Percentiles rank a stretch among this genome's conserved stretches.
Evolutionary conservation across 257 asterid species (phyloP).

Genomic region (Eustoma russellianum): DNA sequence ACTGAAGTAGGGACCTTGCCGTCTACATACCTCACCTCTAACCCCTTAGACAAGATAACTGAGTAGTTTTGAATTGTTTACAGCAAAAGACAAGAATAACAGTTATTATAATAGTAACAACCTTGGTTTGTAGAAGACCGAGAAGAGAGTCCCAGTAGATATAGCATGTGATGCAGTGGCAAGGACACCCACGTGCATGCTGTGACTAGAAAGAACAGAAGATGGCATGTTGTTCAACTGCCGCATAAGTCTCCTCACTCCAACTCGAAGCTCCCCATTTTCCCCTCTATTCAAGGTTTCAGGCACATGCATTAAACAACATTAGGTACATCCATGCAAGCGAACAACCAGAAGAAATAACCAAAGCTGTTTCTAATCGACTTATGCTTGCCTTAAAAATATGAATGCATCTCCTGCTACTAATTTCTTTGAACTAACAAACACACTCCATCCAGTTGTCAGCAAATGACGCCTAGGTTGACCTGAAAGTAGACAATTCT

Average conservation of each 20-base stretch:
- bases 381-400: constrained; percentile 59
- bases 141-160: constrained; percentile 70
- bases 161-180: constrained; percentile 99
- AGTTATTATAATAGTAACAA: constrained; percentile 9
- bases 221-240: constrained; percentile 85
- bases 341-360: background rate
- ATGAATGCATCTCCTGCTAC: constrained; percentile 98
- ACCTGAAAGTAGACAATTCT: constrained; percentile 33
- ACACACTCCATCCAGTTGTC: constrained; percentile 99
- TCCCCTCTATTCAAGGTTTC: constrained; percentile 56
- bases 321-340: background rate
- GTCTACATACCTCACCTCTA: no score
- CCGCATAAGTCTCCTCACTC: constrained; percentile 92
- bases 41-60: no score
- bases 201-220: constrained; percentile 95
- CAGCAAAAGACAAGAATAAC: background rate
- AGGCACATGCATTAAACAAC: constrained; percentile 1
- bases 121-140: constrained; percentile 97
- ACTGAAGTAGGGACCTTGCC: no score
- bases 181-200: constrained; percentile 98
- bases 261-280: constrained; percentile 92
- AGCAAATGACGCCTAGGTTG: constrained; percentile 98
- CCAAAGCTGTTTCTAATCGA: background rate
- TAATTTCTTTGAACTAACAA: constrained; percentile 90
- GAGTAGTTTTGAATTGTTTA: background rate